These are phyloP conservation scores for Meripilus lineatus DNA, from an alignment of 1,284 basidiomycete species.

Conservation along the genomic window DNA sequence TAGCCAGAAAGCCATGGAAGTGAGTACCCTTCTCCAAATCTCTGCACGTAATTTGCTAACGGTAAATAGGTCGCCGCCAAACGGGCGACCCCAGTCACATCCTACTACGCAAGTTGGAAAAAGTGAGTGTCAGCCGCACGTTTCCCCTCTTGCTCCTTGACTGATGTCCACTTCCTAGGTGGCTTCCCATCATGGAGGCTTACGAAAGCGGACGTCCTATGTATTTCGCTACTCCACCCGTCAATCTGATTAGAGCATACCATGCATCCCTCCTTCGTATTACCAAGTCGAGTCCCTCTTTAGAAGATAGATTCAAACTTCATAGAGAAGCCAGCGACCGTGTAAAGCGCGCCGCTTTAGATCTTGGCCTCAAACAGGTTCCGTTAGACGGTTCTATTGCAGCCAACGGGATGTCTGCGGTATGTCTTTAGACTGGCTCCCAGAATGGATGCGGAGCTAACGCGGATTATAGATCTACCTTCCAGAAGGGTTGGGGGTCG, in stretches of 20 bases:
- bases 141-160: neutral
- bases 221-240: slow-evolving; percentile 95
- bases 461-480: slow-evolving; percentile 6
- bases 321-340: slow-evolving; percentile 74
- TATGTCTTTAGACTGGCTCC: slow-evolving; percentile 25
- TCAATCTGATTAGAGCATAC: slow-evolving; percentile 93
- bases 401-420: slow-evolving; percentile 95
- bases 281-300: slow-evolving; percentile 49
- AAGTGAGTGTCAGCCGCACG: slow-evolving; percentile 40
- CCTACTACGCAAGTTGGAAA: slow-evolving; percentile 91
- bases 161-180: slow-evolving; percentile 38
- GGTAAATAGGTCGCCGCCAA: slow-evolving; percentile 55
- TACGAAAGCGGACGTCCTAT: slow-evolving; percentile 73
- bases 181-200: slow-evolving; percentile 91
- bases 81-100: slow-evolving; percentile 66
- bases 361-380: slow-evolving; percentile 74
- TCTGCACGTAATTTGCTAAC: slow-evolving; percentile 1
- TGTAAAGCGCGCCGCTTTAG: slow-evolving; percentile 68
- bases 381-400: slow-evolving; percentile 57
- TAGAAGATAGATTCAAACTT: slow-evolving; percentile 77
- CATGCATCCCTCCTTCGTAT: slow-evolving; percentile 78
- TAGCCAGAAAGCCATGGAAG: slow-evolving; percentile 76
- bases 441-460: neutral
- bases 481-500: slow-evolving; percentile 34
- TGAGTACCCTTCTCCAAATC: slow-evolving; percentile 16